phyloP scores from a whole-genome alignment of 345 rosid genomes.

The Gossypioides kirkii region DNA sequence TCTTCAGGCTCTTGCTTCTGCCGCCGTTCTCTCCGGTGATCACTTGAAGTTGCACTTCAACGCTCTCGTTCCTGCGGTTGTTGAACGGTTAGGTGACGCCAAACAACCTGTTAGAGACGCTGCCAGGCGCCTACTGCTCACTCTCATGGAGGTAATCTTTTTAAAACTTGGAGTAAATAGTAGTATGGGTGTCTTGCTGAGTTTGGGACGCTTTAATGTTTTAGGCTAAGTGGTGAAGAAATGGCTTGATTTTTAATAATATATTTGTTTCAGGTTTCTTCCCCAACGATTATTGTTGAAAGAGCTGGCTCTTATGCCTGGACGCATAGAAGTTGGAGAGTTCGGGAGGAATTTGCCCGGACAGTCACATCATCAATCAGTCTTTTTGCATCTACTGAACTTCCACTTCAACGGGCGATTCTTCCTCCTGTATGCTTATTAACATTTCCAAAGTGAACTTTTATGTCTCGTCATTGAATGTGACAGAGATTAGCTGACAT shows the following conservation, averaged over 20 bases:
- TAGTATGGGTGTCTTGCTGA: neutral
- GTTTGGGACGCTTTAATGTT: neutral
- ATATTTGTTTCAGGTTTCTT: slow-evolving; percentile 64
- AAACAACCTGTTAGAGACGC: slow-evolving; percentile 97
- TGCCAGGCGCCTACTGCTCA: slow-evolving; percentile 82
- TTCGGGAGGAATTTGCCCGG: slow-evolving; percentile 90
- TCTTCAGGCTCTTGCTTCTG: slow-evolving; percentile 92
- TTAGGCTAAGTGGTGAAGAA: neutral
- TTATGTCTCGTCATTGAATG: slow-evolving; percentile 5
- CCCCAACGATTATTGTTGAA: slow-evolving; percentile 94
- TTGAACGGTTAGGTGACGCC: slow-evolving; percentile 81
- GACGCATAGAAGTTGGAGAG: slow-evolving; percentile 96
- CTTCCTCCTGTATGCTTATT: slow-evolving; percentile 71
- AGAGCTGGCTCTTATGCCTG: slow-evolving; percentile 97
- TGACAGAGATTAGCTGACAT: slow-evolving; percentile 8
- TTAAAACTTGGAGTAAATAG: neutral
- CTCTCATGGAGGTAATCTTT: slow-evolving; percentile 91
- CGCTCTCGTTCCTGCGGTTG: slow-evolving; percentile 89
- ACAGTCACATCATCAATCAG: slow-evolving; percentile 89
- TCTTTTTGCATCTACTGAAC: slow-evolving; percentile 92
- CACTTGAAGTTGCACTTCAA: slow-evolving; percentile 91
- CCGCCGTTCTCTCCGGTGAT: slow-evolving; percentile 93
- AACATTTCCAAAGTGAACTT: neutral
- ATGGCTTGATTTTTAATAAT: neutral
- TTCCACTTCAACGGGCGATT: slow-evolving; percentile 93